Evolutionary conservation across 768 basidiomycete genomes (phyloP).

Genomic region (Lactarius pseudohatsudake): DNA sequence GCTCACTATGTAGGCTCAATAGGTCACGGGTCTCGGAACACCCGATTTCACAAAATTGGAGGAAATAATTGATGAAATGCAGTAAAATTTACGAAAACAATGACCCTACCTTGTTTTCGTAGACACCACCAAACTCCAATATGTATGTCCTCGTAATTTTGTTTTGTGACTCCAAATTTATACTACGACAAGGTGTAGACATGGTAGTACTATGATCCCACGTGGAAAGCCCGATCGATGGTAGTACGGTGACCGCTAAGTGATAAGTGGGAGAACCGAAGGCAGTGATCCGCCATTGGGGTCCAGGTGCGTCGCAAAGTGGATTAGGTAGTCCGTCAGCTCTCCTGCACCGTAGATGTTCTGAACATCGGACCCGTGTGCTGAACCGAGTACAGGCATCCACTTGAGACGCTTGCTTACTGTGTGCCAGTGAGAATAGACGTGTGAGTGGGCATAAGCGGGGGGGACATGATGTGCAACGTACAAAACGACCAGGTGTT

Average conservation of each 20-base stretch:
- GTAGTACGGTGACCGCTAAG: no score
- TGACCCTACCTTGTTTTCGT: no score
- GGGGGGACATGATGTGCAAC: slow-evolving; percentile 17
- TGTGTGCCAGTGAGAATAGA: slow-evolving; percentile 19
- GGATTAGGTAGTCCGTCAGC: slow-evolving; percentile 28
- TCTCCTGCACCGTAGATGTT: slow-evolving; percentile 22
- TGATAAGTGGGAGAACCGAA: no score
- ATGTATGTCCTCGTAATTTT: no score
- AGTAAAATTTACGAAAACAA: no score
- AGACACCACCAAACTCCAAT: no score
- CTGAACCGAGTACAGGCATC: slow-evolving; percentile 32
- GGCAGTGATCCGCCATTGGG: slow-evolving; percentile 30
- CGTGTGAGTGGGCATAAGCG: background rate
- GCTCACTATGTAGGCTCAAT: background rate
- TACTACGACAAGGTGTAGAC: no score
- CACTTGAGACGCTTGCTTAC: slow-evolving; percentile 39
- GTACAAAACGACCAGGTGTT: slow-evolving; percentile 39
- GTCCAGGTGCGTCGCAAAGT: slow-evolving; percentile 33
- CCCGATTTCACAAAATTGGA: background rate
- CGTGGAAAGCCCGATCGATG: no score
- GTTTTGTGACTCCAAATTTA: no score
- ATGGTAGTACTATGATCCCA: no score
- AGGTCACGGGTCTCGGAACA: background rate
- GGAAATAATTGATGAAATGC: background rate
- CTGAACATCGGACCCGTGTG: slow-evolving; percentile 18